These are phyloP conservation scores for Paecilomyces variotii DNA, from an alignment of 2,329 filamentous ascomycete genomes.

Conservation along the genomic window DNA sequence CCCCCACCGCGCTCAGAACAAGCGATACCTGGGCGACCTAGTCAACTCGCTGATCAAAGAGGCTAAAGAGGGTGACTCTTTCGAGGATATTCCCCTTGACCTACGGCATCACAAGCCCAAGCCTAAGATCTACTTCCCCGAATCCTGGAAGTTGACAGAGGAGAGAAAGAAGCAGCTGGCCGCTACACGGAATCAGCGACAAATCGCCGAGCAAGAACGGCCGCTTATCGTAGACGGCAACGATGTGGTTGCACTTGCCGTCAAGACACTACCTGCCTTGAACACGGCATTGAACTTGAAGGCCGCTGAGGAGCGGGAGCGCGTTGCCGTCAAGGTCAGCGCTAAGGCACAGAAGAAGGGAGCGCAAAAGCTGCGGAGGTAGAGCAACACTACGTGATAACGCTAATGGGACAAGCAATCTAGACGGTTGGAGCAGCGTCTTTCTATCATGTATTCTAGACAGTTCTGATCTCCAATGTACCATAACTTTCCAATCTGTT, in stretches of 20 bases:
- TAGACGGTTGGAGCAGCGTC: neutral
- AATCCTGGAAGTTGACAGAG: constrained; percentile 71
- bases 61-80: constrained; percentile 75
- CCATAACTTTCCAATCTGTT: neutral
- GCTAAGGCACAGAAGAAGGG: constrained; percentile 12
- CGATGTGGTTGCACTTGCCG: constrained; percentile 29
- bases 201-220: constrained; percentile 51
- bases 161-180: constrained; percentile 59
- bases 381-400: neutral
- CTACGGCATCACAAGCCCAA: constrained; percentile 73
- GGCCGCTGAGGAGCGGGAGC: constrained; percentile 16
- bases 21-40: constrained; percentile 79
- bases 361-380: neutral
- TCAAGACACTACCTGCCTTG: constrained; percentile 22
- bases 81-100: constrained; percentile 84
- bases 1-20: constrained; percentile 88
- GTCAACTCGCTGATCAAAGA: constrained; percentile 65
- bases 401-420: neutral
- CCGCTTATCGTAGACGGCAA: constrained; percentile 47
- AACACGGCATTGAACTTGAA: constrained; percentile 21
- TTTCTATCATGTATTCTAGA: neutral
- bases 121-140: constrained; percentile 63
- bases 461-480: neutral
- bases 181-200: constrained; percentile 46
- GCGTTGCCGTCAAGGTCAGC: constrained; percentile 18